These are phyloP conservation scores for Capsicum chinense DNA, from an alignment of 257 asterid species.

Conservation along the genomic window DNA sequence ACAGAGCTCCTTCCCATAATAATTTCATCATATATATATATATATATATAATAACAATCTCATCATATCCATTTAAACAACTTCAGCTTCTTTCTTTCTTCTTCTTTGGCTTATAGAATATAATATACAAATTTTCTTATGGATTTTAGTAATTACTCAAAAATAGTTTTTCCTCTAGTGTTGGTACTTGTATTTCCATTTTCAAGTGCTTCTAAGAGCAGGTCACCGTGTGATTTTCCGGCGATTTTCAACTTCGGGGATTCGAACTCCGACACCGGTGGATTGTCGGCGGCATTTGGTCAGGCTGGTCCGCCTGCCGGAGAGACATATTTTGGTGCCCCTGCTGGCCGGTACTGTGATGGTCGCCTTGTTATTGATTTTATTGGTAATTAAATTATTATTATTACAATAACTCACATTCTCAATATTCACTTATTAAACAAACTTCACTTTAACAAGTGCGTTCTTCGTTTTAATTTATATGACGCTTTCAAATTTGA, in stretches of 20 bases:
- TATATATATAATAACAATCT: background rate
- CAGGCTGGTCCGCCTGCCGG: conserved; percentile 84
- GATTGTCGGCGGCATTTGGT: conserved; percentile 90
- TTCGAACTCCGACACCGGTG: conserved; percentile 97
- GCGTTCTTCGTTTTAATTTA: too few relatives aligned
- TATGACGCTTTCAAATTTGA: too few relatives aligned
- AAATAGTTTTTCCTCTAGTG: background rate
- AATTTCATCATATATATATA: background rate
- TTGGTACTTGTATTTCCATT: background rate
- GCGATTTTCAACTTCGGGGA: conserved; percentile 94
- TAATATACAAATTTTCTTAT: background rate
- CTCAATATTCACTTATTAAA: background rate
- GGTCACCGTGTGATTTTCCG: conserved; percentile 59
- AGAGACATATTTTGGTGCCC: conserved; percentile 71
- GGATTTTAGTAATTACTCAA: conserved; percentile 2
- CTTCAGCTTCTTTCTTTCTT: background rate
- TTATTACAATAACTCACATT: background rate
- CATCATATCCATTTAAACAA: background rate
- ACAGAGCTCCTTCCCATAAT: background rate
- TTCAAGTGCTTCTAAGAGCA: background rate
- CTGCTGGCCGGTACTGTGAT: conserved; percentile 88
- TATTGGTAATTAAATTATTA: conserved; percentile 38
- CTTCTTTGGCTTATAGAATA: background rate
- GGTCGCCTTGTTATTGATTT: conserved; percentile 84
- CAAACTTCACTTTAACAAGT: background rate